These are phyloP conservation scores for Symbiodinium natans DNA, from an alignment of 73 alveolate species.

Conservation along the genomic window DNA sequence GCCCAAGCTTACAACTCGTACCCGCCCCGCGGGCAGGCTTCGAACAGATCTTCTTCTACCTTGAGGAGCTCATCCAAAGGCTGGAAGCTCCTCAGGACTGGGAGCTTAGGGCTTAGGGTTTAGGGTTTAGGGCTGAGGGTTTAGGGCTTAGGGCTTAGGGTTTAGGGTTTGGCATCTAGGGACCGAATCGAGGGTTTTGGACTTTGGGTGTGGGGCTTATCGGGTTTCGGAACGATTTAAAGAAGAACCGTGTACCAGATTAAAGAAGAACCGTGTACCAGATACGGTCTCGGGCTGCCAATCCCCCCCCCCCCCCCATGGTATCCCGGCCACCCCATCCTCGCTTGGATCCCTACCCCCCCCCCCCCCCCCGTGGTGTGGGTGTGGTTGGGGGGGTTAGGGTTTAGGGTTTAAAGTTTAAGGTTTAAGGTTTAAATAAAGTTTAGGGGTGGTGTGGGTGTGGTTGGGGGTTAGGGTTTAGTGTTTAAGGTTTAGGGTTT, in stretches of 20 bases:
- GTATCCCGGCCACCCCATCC: too few relatives aligned
- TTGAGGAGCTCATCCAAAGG: conserved; percentile 61
- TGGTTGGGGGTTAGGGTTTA: not conserved
- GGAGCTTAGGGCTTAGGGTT: not conserved
- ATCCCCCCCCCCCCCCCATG: too few relatives aligned
- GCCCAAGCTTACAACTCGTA: not conserved
- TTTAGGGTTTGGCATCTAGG: too few relatives aligned
- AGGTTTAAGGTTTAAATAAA: not conserved
- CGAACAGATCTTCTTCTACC: conserved; percentile 60
- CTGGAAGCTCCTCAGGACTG: conserved; percentile 46
- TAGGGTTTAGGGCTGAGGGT: not conserved
- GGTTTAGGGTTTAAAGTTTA: not conserved
- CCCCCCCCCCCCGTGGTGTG: too few relatives aligned
- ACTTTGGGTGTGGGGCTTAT: not conserved
- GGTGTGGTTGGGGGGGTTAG: too few relatives aligned
- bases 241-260: too few relatives aligned
- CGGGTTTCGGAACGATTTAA: too few relatives aligned
- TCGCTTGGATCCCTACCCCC: too few relatives aligned
- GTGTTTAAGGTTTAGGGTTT: not conserved
- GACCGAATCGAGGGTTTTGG: too few relatives aligned
- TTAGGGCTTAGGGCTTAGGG: too few relatives aligned
- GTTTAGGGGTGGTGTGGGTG: too few relatives aligned
- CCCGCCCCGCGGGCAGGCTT: conserved; percentile 22
- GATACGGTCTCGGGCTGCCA: too few relatives aligned
- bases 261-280: not conserved